Evolutionary conservation across 202 grass and related monocot genomes (phyloP).

Genomic region (Bolboschoenoplectus hybrid): DNA sequence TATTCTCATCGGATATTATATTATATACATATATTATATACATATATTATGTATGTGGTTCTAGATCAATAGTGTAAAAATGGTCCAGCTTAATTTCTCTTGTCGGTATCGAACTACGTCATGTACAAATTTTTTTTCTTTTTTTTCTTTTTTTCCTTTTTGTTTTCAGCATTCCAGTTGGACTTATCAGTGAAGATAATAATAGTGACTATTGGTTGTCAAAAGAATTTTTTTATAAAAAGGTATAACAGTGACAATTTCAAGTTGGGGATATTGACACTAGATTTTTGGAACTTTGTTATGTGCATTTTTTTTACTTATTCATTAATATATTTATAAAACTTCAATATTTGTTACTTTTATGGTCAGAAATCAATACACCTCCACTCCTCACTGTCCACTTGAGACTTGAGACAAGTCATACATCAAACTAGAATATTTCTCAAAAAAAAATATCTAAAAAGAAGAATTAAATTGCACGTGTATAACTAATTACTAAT

Average conservation of each 20-base stretch:
- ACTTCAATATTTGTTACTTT: not conserved
- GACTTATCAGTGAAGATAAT: conserved; percentile 23
- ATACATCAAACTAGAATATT: conserved; percentile 17
- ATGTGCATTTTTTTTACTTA: not conserved
- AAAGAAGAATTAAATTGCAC: not conserved
- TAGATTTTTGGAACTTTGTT: conserved; percentile 3
- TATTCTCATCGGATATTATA: conserved; percentile 32
- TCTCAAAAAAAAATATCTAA: not conserved
- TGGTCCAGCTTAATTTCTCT: conserved; percentile 23
- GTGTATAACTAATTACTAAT: not conserved
- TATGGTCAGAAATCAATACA: conserved; percentile 24
- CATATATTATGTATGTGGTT: conserved; percentile 9
- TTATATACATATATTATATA: not conserved
- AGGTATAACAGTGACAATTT: conserved; percentile 12
- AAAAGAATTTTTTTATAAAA: not conserved
- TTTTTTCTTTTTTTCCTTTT: not conserved
- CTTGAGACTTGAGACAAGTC: conserved; percentile 17
- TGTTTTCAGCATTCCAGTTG: conserved; percentile 19
- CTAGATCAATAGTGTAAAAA: conserved; percentile 12
- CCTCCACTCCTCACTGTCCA: conserved; percentile 4
- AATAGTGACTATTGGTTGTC: conserved; percentile 17
- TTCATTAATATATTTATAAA: not conserved
- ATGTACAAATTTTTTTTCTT: conserved; percentile 20
- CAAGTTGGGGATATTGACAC: conserved; percentile 21
- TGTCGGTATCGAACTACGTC: conserved; percentile 34